phyloP scores from a whole-genome alignment of 2,329 filamentous ascomycete species.

The Helicocarpus griseus region DNA sequence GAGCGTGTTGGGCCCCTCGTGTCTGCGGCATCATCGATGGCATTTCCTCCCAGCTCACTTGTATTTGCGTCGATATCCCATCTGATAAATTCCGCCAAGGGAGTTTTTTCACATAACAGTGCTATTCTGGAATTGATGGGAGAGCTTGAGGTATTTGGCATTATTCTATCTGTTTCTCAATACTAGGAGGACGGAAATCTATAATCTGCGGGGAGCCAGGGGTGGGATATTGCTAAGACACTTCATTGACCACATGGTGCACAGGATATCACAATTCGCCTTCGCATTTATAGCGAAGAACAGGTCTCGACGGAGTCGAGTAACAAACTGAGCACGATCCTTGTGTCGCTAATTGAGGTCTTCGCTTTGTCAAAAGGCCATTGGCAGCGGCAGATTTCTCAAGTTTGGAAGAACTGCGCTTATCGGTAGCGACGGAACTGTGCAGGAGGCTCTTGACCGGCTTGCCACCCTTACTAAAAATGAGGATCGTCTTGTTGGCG shows the following conservation, averaged over 20 bases:
- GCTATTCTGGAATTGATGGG: constrained; percentile 38
- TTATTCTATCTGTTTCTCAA: background rate
- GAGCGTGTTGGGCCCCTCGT: constrained; percentile 33
- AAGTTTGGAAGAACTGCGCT: constrained; percentile 35
- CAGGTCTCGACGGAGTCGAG: constrained; percentile 30
- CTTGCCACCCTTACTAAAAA: constrained; percentile 32
- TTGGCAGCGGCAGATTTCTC: constrained; percentile 31
- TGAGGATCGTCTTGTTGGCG: constrained; percentile 36
- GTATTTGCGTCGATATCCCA: constrained; percentile 39
- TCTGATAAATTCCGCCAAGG: constrained; percentile 36
- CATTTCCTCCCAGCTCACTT: constrained; percentile 33
- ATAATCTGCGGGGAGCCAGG: too few species aligned
- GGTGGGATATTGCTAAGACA: background rate
- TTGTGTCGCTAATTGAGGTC: constrained; percentile 38
- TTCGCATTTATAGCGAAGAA: constrained; percentile 34
- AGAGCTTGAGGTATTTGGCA: constrained; percentile 19
- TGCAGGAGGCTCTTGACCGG: constrained; percentile 31
- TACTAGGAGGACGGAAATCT: background rate
- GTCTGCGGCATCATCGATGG: constrained; percentile 27
- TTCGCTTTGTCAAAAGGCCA: constrained; percentile 36
- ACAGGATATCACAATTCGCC: constrained; percentile 35
- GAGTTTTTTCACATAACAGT: constrained; percentile 39
- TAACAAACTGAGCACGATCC: constrained; percentile 33
- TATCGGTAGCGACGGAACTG: constrained; percentile 31
- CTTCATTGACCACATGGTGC: background rate